Conservation (phyloP, 306 rosid species). For the Coriaria nepalensis region DNA sequence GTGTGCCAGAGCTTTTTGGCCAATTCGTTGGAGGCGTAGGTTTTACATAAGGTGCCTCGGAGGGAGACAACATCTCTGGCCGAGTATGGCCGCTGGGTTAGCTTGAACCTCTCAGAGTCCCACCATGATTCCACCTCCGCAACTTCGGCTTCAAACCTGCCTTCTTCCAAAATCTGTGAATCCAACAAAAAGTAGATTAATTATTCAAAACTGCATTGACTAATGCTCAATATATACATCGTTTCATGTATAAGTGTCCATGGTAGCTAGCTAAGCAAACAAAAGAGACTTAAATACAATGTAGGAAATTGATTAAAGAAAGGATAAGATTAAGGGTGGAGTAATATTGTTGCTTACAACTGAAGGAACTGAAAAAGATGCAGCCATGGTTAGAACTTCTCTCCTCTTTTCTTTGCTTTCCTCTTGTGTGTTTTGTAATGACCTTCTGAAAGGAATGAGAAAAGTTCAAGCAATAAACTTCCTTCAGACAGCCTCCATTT, state of each 20-base stretch:
- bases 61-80: conserved; percentile 72
- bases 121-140: conserved; percentile 93
- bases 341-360: conserved; percentile 29
- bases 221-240: no score
- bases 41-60: conserved; percentile 64
- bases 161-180: conserved; percentile 75
- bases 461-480: conserved; percentile 20
- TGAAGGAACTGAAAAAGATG: conserved; percentile 71
- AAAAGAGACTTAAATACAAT: not conserved
- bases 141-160: conserved; percentile 73
- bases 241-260: no score
- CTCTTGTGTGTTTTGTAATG: not conserved
- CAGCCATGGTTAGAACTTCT: conserved; percentile 54
- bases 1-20: conserved; percentile 81
- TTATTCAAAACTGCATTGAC: no score
- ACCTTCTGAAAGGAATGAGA: conserved; percentile 9
- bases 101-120: conserved; percentile 73
- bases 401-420: not conserved
- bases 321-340: not conserved
- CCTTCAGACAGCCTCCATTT: conserved; percentile 28
- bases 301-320: not conserved
- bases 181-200: not conserved
- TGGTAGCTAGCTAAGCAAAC: no score
- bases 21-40: conserved; percentile 68
- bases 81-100: conserved; percentile 58